Evolutionary conservation across 371 early-diverging fungal species (phyloP).

Genomic region (Apophysomyces variabilis): DNA sequence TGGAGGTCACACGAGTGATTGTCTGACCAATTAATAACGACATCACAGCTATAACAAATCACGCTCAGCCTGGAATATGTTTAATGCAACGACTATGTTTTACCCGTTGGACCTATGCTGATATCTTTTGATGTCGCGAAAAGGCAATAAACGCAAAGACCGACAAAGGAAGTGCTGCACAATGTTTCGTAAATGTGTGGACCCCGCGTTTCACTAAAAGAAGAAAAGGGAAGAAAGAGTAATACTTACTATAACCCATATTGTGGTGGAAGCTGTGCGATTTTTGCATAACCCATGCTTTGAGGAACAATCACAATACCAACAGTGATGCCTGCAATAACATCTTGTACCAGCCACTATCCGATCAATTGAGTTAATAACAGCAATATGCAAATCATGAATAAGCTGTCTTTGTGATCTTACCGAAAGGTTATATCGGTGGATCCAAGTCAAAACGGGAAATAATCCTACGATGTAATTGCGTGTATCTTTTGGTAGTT

Average conservation of each 20-base stretch:
- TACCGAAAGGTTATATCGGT: slow-evolving; percentile 61
- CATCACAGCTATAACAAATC: slow-evolving; percentile 68
- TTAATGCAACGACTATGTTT: neutral
- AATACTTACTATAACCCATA: slow-evolving; percentile 71
- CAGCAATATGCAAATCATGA: neutral
- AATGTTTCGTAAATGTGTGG: neutral
- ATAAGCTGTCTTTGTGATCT: no score
- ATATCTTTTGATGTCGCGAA: slow-evolving; percentile 89
- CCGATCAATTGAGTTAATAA: no score
- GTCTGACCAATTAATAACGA: slow-evolving; percentile 77
- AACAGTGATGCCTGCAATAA: slow-evolving; percentile 87
- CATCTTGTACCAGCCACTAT: slow-evolving; percentile 80
- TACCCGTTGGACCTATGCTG: slow-evolving; percentile 81
- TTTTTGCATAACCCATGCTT: slow-evolving; percentile 81
- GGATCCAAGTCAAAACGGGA: slow-evolving; percentile 73
- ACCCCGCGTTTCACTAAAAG: slow-evolving; percentile 19
- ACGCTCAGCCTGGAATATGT: neutral
- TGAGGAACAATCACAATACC: slow-evolving; percentile 90
- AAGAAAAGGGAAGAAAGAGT: slow-evolving; percentile 1
- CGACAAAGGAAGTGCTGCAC: slow-evolving; percentile 62
- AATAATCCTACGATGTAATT: slow-evolving; percentile 47
- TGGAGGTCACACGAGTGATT: slow-evolving; percentile 44
- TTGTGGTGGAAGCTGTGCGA: slow-evolving; percentile 82
- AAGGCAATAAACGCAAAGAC: slow-evolving; percentile 75
- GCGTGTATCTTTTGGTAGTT: slow-evolving; percentile 32